Evolutionary conservation across 2,329 filamentous ascomycete species (phyloP).

Genomic region (Uncinocarpus reesii): DNA sequence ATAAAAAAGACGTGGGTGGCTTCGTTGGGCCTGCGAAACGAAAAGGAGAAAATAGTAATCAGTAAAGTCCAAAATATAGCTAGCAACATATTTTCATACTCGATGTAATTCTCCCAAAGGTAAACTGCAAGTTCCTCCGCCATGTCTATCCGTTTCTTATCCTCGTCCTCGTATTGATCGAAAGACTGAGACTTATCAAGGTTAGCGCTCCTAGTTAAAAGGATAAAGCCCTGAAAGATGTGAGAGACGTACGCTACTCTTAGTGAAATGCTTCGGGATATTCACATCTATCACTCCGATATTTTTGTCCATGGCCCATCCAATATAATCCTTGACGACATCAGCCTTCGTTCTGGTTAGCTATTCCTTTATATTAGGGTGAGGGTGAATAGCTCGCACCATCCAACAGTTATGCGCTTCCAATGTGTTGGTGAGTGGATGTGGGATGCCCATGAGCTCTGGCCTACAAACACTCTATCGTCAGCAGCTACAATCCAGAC

Average conservation of each 20-base stretch:
- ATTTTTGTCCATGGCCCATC: constrained; percentile 65
- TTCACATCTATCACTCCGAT: constrained; percentile 90
- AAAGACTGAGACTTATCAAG: neutral
- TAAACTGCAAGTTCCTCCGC: constrained; percentile 68
- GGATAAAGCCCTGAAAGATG: neutral
- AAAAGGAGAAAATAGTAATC: neutral
- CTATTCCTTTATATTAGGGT: constrained; percentile 4
- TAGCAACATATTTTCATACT: constrained; percentile 38
- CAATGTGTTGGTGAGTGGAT: constrained; percentile 59
- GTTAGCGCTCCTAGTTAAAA: neutral
- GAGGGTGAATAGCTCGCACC: constrained; percentile 46
- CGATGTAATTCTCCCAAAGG: constrained; percentile 94
- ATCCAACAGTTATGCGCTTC: constrained; percentile 81
- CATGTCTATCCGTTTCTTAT: constrained; percentile 43
- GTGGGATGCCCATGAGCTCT: constrained; percentile 56
- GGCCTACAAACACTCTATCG: constrained; percentile 42
- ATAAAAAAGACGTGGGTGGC: constrained; percentile 70
- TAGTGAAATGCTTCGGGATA: constrained; percentile 65
- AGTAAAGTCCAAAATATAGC: neutral
- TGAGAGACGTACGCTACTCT: constrained; percentile 44
- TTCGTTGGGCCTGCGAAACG: constrained; percentile 46
- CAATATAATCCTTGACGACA: constrained; percentile 66
- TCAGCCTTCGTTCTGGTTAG: constrained; percentile 54
- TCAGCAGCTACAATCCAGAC: too few relatives aligned
- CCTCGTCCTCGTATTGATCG: constrained; percentile 36